phyloP scores from a whole-genome alignment of 73 alveolate genomes.

The Effrenium voratum region DNA sequence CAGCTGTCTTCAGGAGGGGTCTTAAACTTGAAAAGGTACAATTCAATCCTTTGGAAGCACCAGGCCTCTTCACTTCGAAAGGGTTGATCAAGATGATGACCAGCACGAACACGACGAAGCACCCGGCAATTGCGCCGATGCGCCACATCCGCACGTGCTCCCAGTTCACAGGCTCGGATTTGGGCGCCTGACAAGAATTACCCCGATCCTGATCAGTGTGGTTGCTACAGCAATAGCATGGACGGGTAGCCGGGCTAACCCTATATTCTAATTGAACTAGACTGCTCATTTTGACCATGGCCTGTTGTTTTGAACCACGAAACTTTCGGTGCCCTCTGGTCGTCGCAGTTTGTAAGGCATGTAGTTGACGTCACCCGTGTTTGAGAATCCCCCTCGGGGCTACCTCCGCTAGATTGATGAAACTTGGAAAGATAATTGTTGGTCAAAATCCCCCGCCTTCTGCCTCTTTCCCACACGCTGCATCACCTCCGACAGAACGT shows the following conservation, averaged over 20 bases:
- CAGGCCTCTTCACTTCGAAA: neutral
- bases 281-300: neutral
- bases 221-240: neutral
- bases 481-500: constrained; percentile 43
- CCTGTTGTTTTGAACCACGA: neutral
- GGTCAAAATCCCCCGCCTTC: neutral
- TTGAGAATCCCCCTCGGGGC: neutral
- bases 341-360: too few relatives aligned
- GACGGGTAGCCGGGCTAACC: neutral
- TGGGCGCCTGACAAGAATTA: neutral
- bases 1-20: too few relatives aligned
- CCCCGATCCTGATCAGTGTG: neutral
- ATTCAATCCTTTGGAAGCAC: neutral
- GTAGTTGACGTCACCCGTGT: neutral
- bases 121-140: neutral
- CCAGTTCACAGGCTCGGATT: neutral
- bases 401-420: neutral
- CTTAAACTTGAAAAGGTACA: neutral
- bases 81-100: constrained; percentile 33
- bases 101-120: constrained; percentile 1
- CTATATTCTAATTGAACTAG: neutral
- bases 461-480: constrained; percentile 9
- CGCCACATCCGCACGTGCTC: constrained; percentile 60
- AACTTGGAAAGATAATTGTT: neutral
- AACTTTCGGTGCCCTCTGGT: neutral